Base-by-base conservation (phyloP, 2,329 filamentous ascomycete genomes). In the Talaromyces albobiverticillius region DNA sequence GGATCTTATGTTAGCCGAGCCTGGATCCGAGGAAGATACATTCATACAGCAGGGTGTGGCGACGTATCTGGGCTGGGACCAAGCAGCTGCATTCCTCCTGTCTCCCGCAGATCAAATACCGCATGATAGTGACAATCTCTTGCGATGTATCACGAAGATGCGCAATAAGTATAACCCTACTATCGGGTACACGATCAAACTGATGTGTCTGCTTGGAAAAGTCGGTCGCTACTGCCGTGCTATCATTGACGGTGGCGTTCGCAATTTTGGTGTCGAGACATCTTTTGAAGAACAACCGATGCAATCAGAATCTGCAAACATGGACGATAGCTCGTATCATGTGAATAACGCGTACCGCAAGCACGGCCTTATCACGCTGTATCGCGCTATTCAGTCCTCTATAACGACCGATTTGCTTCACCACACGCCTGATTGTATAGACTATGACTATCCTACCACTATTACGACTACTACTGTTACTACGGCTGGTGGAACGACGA, bases 401-500 rank as follows among this genome's bases (percentile, higher is more conserved):
- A 29, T 29, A 6, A 29, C 26, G 26, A 6, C 26, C 10, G 26
- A 29, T 10, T 10, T 29, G 26, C 26, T 29, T 29, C 5, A 29
- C 5, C 5, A 29, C 5, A 29, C 26, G 10, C 26, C 26, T 29
- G 26, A 29, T 29, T 29, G 10, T 10, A 29, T 29, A 10, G 10
- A 29, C 26, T 29, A 29, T 29, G 26, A 10, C 26, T 29, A 29
- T n/a, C n/a, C 26, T 29, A 10, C 10, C 26, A 29, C 26, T 29
- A 29, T 10, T 10, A 29, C 26, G 26, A 29, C 26, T 5, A 29
- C 29, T 64, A 47, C 29, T 64, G 45, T 32, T 29, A 29, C 26
- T 29, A n/a, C n/a, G n/a, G n/a, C n/a, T n/a, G n/a, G n/a, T n/a
- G n/a, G n/a, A n/a, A n/a, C n/a, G n/a, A n/a, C n/a, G n/a, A n/a